Evolutionary conservation across 306 rosid genomes (phyloP).

Genomic region (Casuarina glauca): DNA sequence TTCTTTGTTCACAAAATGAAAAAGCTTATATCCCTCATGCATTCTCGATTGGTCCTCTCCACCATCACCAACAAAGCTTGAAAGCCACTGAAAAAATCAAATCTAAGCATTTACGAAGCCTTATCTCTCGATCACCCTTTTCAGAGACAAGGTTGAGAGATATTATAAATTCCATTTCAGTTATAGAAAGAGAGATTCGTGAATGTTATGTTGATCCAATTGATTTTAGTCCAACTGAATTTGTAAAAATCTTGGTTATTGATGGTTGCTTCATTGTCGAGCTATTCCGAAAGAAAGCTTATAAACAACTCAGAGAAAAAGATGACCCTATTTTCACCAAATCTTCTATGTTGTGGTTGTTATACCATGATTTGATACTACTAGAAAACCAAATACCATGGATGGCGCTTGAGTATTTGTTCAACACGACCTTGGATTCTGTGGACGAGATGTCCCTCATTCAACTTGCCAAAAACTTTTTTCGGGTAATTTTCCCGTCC

Average conservation of each 20-base stretch:
- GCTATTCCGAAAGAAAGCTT: constrained; percentile 6
- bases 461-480: background rate
- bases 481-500: background rate
- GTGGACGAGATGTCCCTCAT: background rate
- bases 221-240: background rate
- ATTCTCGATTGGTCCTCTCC: constrained; percentile 26
- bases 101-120: background rate
- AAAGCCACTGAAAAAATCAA: constrained; percentile 11
- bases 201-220: constrained; percentile 5
- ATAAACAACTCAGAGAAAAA: background rate
- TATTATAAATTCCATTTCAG: background rate
- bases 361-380: constrained; percentile 11
- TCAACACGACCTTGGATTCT: background rate
- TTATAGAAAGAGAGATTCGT: background rate
- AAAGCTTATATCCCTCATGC: constrained; percentile 8
- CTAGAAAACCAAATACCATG: constrained; percentile 13
- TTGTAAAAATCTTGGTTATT: constrained; percentile 27
- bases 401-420: constrained; percentile 23
- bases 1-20: background rate
- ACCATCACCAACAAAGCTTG: background rate
- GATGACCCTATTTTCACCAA: constrained; percentile 5
- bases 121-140: too few species aligned
- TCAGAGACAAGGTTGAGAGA: too few species aligned
- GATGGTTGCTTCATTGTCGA: constrained; percentile 38
- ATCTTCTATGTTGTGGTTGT: background rate